These are phyloP conservation scores for Alternaria metachromatica DNA, from an alignment of 2,329 filamentous ascomycete genomes.

Conservation along the genomic window DNA sequence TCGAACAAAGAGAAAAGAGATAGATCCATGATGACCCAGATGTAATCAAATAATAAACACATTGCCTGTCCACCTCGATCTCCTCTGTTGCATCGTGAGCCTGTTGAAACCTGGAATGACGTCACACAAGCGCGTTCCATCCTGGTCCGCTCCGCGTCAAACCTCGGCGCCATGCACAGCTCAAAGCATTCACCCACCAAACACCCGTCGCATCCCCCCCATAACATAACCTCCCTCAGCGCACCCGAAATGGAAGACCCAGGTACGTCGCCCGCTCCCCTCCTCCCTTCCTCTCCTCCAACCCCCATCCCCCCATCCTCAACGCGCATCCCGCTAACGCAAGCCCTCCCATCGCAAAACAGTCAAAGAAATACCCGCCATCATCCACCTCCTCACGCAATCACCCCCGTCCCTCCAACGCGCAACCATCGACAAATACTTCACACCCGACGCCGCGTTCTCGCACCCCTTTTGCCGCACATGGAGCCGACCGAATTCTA, in stretches of 20 bases:
- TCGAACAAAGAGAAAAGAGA: background rate
- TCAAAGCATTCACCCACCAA: background rate
- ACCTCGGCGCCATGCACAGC: background rate
- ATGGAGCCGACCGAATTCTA: slow-evolving; percentile 64
- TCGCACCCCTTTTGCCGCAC: slow-evolving; percentile 80
- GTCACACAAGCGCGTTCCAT: slow-evolving; percentile 12
- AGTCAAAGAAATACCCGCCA: slow-evolving; percentile 65
- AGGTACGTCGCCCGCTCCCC: slow-evolving; percentile 17
- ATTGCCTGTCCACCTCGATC: background rate
- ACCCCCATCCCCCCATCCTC: too few relatives aligned
- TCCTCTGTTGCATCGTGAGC: background rate
- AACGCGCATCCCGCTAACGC: background rate
- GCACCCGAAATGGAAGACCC: slow-evolving; percentile 44
- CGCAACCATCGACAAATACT: slow-evolving; percentile 72
- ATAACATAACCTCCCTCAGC: background rate
- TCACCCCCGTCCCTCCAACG: slow-evolving; percentile 71
- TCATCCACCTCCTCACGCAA: slow-evolving; percentile 74
- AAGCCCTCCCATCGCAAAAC: background rate
- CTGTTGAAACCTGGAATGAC: slow-evolving; percentile 3
- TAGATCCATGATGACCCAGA: background rate
- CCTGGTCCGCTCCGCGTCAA: background rate
- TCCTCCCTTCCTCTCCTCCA: background rate
- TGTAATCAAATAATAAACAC: background rate
- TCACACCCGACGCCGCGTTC: slow-evolving; percentile 74
- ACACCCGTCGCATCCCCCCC: background rate